Evolutionary conservation across 805 yeast genomes (phyloP).

Genomic region (Cyberlindnera amylophila): DNA sequence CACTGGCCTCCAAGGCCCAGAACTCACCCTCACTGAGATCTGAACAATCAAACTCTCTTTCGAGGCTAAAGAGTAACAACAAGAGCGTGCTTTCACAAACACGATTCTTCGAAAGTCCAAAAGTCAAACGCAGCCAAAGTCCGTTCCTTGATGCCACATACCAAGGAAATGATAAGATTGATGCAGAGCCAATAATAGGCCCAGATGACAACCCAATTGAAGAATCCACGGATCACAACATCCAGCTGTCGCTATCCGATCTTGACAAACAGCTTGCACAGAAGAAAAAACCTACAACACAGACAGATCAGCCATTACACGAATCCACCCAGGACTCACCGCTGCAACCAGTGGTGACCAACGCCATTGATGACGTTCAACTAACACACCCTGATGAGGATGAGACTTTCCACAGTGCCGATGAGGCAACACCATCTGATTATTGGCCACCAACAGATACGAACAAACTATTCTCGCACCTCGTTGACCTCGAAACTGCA

Average conservation of each 20-base stretch:
- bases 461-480: constrained; percentile 23
- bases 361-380: too few species aligned
- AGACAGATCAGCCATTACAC: neutral
- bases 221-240: constrained; percentile 29
- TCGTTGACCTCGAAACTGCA: constrained; percentile 32
- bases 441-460: constrained; percentile 31
- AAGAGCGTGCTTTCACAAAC: constrained; percentile 19
- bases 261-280: neutral
- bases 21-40: constrained; percentile 9
- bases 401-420: constrained; percentile 13
- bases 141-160: constrained; percentile 25
- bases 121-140: constrained; percentile 21
- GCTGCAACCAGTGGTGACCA: too few species aligned
- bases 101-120: constrained; percentile 20
- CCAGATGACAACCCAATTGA: constrained; percentile 27
- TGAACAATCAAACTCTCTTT: constrained; percentile 7
- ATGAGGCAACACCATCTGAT: constrained; percentile 6
- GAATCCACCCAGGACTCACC: neutral
- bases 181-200: constrained; percentile 3
- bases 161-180: constrained; percentile 19
- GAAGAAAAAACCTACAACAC: neutral
- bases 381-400: neutral
- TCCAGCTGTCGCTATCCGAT: constrained; percentile 4
- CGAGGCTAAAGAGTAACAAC: constrained; percentile 12
- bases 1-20: constrained; percentile 11